Base-by-base conservation (phyloP, 768 basidiomycete genomes). In the Heimioporus sp. region DNA sequence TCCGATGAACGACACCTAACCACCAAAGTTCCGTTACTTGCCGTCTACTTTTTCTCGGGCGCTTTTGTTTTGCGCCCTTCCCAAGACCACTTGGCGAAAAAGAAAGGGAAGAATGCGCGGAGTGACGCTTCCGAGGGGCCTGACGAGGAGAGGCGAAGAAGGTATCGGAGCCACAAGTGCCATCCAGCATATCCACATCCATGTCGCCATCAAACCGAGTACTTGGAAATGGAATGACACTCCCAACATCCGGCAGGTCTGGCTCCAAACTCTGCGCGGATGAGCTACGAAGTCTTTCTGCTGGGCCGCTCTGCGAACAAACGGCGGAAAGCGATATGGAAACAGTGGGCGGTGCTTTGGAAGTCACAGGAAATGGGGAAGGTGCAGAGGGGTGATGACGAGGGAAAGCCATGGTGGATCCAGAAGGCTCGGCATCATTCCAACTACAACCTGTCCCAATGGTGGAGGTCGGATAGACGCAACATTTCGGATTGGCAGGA, bases 141-240 rank as follows among this genome's bases (percentile, higher is more conserved):
- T 44, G 51, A 4, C 32, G 34, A 30, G 21, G 9, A 31, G 52
- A 34, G 1, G 40, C 20, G 4, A 20, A 36, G 37, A 16, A 37
- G 31, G 38, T 19, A 46, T 49, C 41, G 0, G 56, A 46, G 34
- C 16, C 40, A 24, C 48, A 46, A 2, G 69, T 65, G 34, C 56
- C 69, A 41, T 69, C 67, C 35, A 63, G 42, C 67, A 69, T 65
- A 20, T 58, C 62, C 36, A 64, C 55, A 41, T 64, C 67, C 45
- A 35, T 44, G 16, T 60, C 42, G 43, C 51, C 54, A 53, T 62
- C 60, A 32, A 58, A 65, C 30, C 61, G 53, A 10, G 65, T 46
- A 17, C 66, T 66, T 40, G 73, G 73, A 48, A 74, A 74, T n/a
- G 73, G 72, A 40, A 74, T 66, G 40, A 65, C 64, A 31, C 60